Conservation (phyloP, 1,284 basidiomycete species). For the Psilocybe mexicana region DNA sequence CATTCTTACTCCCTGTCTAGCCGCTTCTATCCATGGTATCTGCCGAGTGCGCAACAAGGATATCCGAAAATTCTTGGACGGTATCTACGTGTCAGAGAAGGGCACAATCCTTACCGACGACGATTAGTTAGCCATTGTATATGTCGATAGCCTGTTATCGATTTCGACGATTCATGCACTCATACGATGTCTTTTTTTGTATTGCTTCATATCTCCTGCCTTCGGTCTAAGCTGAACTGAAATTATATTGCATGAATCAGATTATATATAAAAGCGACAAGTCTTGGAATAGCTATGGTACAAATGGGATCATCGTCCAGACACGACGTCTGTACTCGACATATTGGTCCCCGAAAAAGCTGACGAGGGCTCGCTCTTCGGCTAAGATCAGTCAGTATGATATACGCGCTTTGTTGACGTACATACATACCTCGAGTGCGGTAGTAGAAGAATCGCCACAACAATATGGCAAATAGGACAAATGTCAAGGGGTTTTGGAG, state of each 20-base stretch:
- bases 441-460: constrained; percentile 86
- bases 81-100: constrained; percentile 92
- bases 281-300: constrained; percentile 29
- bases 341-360: constrained; percentile 42
- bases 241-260: neutral
- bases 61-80: constrained; percentile 92
- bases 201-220: neutral
- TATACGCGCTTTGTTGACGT: neutral
- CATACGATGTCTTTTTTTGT: neutral
- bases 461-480: constrained; percentile 57
- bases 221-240: neutral
- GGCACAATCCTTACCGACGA: constrained; percentile 58
- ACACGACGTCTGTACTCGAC: constrained; percentile 32
- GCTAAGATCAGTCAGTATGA: neutral
- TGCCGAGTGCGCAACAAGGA: constrained; percentile 98
- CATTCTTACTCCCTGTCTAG: constrained; percentile 38
- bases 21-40: constrained; percentile 92
- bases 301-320: constrained; percentile 40
- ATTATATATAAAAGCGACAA: constrained; percentile 6
- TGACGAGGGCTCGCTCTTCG: constrained; percentile 33
- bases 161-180: constrained; percentile 2
- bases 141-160: constrained; percentile 7
- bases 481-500: constrained; percentile 86
- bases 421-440: constrained; percentile 73
- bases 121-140: constrained; percentile 25